Conservation (phyloP, 805 yeast genomes). For the Ogataea nitratoaversa region DNA sequence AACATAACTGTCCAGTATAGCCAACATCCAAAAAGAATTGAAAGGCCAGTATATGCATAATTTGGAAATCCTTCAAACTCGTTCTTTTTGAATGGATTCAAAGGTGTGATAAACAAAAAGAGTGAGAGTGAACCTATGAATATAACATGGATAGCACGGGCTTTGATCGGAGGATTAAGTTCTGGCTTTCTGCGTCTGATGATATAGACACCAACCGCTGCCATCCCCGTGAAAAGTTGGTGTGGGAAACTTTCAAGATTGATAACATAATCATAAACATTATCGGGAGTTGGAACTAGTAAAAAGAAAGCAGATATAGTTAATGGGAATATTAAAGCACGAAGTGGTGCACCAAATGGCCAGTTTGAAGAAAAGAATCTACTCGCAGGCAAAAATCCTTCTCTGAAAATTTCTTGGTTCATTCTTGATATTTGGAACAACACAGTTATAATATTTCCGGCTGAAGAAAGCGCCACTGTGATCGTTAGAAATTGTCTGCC, state of each 20-base stretch:
- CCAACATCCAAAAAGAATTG: constrained; percentile 40
- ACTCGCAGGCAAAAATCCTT: constrained; percentile 51
- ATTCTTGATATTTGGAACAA: constrained; percentile 49
- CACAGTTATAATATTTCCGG: constrained; percentile 53
- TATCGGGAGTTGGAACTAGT: constrained; percentile 42
- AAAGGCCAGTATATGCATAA: constrained; percentile 43
- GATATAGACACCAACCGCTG: constrained; percentile 55
- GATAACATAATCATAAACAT: constrained; percentile 48
- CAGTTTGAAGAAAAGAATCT: constrained; percentile 48
- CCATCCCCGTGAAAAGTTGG: constrained; percentile 46
- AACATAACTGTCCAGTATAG: constrained; percentile 55
- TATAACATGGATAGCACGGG: constrained; percentile 44
- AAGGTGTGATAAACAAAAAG: constrained; percentile 49
- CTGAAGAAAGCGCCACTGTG: constrained; percentile 50
- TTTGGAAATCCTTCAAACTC: constrained; percentile 42
- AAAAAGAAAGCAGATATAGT: constrained; percentile 38
- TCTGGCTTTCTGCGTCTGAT: constrained; percentile 49
- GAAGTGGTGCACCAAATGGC: constrained; percentile 51
- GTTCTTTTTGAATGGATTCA: constrained; percentile 35
- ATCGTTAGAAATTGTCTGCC: constrained; percentile 46
- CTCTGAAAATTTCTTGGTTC: constrained; percentile 54
- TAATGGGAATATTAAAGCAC: constrained; percentile 41
- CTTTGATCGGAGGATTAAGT: constrained; percentile 46
- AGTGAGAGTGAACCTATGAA: constrained; percentile 42
- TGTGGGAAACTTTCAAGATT: constrained; percentile 49